Conservation (phyloP, 441 rosid genomes). For the Corymbia calophylla region DNA sequence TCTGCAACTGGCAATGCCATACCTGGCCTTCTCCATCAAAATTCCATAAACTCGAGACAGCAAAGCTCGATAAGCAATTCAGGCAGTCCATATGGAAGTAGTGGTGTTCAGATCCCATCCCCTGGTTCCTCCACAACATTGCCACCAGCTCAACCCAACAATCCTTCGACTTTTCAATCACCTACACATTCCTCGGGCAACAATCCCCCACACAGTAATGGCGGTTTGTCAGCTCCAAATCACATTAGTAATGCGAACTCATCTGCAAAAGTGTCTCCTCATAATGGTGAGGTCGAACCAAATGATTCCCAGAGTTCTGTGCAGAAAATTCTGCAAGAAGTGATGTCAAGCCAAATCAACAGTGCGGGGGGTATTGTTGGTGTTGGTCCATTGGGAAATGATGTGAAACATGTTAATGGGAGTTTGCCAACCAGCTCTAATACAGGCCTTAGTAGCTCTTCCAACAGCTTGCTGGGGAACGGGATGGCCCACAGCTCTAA, state of each 20-base stretch:
- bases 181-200: slow-evolving; percentile 71
- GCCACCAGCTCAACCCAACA: slow-evolving; percentile 47
- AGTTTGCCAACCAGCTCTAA: slow-evolving; percentile 37
- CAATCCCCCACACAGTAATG: slow-evolving; percentile 53
- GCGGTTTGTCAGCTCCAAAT: slow-evolving; percentile 36
- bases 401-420: slow-evolving; percentile 51
- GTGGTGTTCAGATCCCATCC: slow-evolving; percentile 62
- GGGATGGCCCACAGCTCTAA: slow-evolving; percentile 36
- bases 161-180: slow-evolving; percentile 72
- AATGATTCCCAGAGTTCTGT: slow-evolving; percentile 71
- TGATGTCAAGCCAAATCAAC: slow-evolving; percentile 69
- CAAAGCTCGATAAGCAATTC: slow-evolving; percentile 65
- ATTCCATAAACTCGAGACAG: slow-evolving; percentile 81
- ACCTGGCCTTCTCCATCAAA: slow-evolving; percentile 85
- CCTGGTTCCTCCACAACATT: slow-evolving; percentile 70
- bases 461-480: slow-evolving; percentile 45
- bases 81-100: slow-evolving; percentile 78
- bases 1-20: slow-evolving; percentile 66
- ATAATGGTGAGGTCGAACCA: slow-evolving; percentile 53
- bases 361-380: slow-evolving; percentile 55
- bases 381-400: slow-evolving; percentile 47
- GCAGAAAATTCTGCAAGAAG: slow-evolving; percentile 75
- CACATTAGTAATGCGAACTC: slow-evolving; percentile 59
- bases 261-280: slow-evolving; percentile 48
- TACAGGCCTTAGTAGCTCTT: slow-evolving; percentile 26